Conservation (phyloP, 2,329 filamentous ascomycete genomes). For the Ramularia collo-cygni region DNA sequence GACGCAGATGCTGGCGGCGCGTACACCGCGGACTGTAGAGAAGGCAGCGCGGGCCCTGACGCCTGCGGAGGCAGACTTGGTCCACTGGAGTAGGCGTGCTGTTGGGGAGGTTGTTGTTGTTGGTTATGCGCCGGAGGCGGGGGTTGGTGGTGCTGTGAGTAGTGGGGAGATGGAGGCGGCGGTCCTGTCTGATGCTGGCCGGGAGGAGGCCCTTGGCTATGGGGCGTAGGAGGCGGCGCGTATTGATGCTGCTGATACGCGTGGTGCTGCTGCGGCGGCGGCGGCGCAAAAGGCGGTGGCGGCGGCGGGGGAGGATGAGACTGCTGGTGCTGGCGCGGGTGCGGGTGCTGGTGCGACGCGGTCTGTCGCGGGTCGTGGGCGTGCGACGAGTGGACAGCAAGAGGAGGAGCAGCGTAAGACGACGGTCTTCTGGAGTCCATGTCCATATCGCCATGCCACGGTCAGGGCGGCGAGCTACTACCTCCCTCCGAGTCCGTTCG, state of each 20-base stretch:
- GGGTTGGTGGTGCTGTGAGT: constrained; percentile 12
- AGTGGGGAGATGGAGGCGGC: constrained; percentile 9
- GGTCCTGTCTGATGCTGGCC: not conserved
- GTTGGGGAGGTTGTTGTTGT: constrained; percentile 14
- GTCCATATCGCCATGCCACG: constrained; percentile 17
- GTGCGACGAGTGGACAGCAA: too few relatives aligned
- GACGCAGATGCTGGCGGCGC: constrained; percentile 18
- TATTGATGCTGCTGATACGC: constrained; percentile 1
- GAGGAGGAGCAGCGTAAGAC: not conserved
- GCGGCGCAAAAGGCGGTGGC: constrained; percentile 5
- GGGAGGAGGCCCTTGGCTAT: not conserved
- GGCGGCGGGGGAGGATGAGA: constrained; percentile 10
- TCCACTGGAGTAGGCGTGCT: constrained; percentile 6
- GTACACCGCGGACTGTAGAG: constrained; percentile 22
- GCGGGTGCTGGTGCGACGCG: constrained; percentile 4
- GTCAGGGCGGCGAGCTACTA: constrained; percentile 14
- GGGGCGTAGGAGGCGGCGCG: not conserved
- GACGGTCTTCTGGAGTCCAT: constrained; percentile 20
- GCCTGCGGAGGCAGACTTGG: constrained; percentile 9
- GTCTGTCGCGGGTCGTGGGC: constrained; percentile 1
- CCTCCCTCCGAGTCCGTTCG: constrained; percentile 7
- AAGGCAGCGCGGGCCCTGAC: constrained; percentile 20
- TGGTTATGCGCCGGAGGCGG: constrained; percentile 14
- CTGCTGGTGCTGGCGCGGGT: constrained; percentile 8
- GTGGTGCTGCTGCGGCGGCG: not conserved